These are phyloP conservation scores for Saturnispora sanitii DNA, from an alignment of 805 yeast species.

Conservation along the genomic window DNA sequence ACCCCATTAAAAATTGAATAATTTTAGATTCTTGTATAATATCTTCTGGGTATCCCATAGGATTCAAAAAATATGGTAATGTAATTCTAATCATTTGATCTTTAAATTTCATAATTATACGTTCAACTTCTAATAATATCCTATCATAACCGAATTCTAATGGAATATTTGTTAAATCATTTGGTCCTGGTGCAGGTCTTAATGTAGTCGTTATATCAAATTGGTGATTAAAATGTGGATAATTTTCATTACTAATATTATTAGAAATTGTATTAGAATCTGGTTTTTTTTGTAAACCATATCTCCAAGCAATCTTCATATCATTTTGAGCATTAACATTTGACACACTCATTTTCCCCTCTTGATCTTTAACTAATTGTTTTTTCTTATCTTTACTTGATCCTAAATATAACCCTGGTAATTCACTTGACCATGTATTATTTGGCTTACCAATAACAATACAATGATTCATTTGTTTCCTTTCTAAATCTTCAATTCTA, in stretches of 20 bases:
- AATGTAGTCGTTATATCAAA: constrained; percentile 72
- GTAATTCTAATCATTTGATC: constrained; percentile 51
- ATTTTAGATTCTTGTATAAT: constrained; percentile 29
- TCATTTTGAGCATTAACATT: constrained; percentile 43
- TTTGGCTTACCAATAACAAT: constrained; percentile 52
- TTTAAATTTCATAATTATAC: constrained; percentile 31
- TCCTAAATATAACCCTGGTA: constrained; percentile 74
- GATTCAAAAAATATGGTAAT: constrained; percentile 72
- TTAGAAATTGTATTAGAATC: constrained; percentile 15
- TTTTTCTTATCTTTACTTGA: constrained; percentile 56
- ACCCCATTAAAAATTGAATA: constrained; percentile 50
- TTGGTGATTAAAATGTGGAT: constrained; percentile 49
- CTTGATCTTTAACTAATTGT: constrained; percentile 44
- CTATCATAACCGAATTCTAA: constrained; percentile 19
- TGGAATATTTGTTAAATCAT: constrained; percentile 52
- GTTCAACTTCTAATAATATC: constrained; percentile 34
- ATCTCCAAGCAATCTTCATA: constrained; percentile 91
- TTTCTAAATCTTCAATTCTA: constrained; percentile 32
- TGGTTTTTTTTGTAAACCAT: constrained; percentile 44
- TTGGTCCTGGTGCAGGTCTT: constrained; percentile 52
- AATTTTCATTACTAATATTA: constrained; percentile 23
- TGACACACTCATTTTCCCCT: constrained; percentile 57
- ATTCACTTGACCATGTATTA: constrained; percentile 53
- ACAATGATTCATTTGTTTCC: constrained; percentile 37
- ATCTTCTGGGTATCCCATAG: constrained; percentile 43